Conservation (phyloP, 2,329 filamentous ascomycete genomes). For the Diaporthe velutina region DNA sequence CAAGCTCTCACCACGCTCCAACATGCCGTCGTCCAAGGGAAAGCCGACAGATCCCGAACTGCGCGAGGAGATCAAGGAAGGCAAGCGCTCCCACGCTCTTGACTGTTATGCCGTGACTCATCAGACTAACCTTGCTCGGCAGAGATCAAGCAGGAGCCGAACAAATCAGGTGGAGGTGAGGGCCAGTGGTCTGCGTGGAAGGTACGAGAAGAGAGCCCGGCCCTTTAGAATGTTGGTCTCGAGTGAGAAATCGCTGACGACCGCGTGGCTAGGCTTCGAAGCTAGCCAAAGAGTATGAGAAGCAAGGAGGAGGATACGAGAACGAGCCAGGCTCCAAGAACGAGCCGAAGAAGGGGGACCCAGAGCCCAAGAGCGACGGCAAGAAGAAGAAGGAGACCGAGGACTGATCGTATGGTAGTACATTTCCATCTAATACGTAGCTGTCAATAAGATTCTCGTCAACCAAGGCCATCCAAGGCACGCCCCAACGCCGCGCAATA, state of each 20-base stretch:
- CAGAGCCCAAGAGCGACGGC: constrained; percentile 38
- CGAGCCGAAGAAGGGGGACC: constrained; percentile 41
- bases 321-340: constrained; percentile 57
- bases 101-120: background rate
- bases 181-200: constrained; percentile 56
- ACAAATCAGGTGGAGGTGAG: constrained; percentile 56
- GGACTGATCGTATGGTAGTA: constrained; percentile 36
- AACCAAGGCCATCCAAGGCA: background rate
- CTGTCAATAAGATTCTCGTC: background rate
- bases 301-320: constrained; percentile 56
- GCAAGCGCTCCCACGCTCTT: constrained; percentile 40
- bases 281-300: constrained; percentile 57
- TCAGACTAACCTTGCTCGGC: background rate
- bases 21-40: constrained; percentile 55
- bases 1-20: constrained; percentile 21
- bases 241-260: constrained; percentile 26
- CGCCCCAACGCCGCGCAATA: constrained; percentile 19
- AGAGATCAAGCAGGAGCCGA: constrained; percentile 58
- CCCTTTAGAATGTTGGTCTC: background rate
- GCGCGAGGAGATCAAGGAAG: constrained; percentile 55
- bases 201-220: constrained; percentile 40
- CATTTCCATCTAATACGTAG: constrained; percentile 13
- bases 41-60: constrained; percentile 56
- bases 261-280: constrained; percentile 48
- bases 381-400: constrained; percentile 37